Evolutionary conservation across 2,329 filamentous ascomycete genomes (phyloP).

Genomic region (Trichophyton simii): DNA sequence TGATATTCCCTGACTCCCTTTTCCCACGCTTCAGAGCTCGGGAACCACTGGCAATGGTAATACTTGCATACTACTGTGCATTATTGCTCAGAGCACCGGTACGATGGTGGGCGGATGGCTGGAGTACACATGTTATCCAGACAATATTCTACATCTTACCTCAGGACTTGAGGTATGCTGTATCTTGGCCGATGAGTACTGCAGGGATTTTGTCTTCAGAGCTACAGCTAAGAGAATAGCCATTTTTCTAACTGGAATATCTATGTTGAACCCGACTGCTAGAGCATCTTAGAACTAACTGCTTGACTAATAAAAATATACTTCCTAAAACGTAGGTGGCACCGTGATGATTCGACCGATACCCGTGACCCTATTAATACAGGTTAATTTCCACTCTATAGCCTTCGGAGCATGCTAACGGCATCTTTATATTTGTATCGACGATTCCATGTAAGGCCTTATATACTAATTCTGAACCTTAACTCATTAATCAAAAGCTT

Average conservation of each 20-base stretch:
- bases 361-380: too few species aligned
- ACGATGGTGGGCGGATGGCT: conserved; percentile 16
- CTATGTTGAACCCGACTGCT: too few species aligned
- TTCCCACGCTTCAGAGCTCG: conserved; percentile 21
- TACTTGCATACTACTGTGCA: conserved; percentile 29
- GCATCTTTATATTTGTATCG: too few species aligned
- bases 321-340: too few species aligned
- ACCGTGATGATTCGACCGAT: too few species aligned
- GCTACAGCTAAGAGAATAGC: neutral
- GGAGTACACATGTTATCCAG: conserved; percentile 11
- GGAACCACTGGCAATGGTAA: conserved; percentile 23
- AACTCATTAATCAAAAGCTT: too few species aligned
- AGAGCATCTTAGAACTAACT: too few species aligned
- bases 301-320: too few species aligned
- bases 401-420: too few species aligned
- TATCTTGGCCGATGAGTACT: conserved; percentile 12
- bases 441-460: too few species aligned
- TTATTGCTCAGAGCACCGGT: conserved; percentile 16
- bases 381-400: too few species aligned
- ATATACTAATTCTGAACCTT: too few species aligned
- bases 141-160: conserved; percentile 8
- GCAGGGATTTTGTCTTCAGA: neutral
- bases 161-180: conserved; percentile 7
- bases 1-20: conserved; percentile 12
- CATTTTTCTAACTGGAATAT: neutral